A percentile compares a stretch with the other conserved stretches of the same genome.
phyloP scores from a whole-genome alignment of 257 asterid species.

The Gynochthodes officinalis region DNA sequence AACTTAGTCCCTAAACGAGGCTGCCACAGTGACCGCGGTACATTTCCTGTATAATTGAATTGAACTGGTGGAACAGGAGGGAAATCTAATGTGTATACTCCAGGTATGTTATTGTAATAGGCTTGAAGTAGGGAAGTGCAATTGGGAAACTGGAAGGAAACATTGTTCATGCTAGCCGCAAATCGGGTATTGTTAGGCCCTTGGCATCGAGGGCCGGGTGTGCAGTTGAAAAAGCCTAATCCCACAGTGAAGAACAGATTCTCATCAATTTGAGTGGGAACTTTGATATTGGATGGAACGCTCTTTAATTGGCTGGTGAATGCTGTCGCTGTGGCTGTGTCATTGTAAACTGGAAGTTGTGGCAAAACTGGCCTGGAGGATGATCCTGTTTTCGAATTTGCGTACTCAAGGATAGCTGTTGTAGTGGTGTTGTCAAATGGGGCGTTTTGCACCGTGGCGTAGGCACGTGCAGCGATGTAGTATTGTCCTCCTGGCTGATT shows the following conservation, averaged over 20 bases:
- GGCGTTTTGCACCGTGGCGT: conserved; percentile 35
- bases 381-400: conserved; percentile 9
- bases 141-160: conserved; percentile 37
- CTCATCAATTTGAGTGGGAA: conserved; percentile 35
- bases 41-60: conserved; percentile 32
- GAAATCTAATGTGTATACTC: conserved; percentile 29
- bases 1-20: conserved; percentile 25
- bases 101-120: conserved; percentile 29
- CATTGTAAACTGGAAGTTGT: conserved; percentile 30
- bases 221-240: conserved; percentile 30
- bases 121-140: conserved; percentile 45
- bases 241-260: conserved; percentile 42
- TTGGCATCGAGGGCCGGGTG: conserved; percentile 38
- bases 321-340: conserved; percentile 29
- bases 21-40: conserved; percentile 26
- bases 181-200: conserved; percentile 48
- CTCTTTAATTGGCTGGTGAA: conserved; percentile 28
- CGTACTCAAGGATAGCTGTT: conserved; percentile 43
- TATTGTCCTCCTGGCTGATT: conserved; percentile 26
- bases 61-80: conserved; percentile 33
- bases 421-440: conserved; percentile 51
- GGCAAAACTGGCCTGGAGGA: conserved; percentile 33
- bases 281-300: conserved; percentile 18
- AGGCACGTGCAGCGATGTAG: conserved; percentile 35
- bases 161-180: conserved; percentile 39